These are phyloP conservation scores for Suillus subalutaceus DNA, from an alignment of 768 basidiomycete species.

Conservation along the genomic window DNA sequence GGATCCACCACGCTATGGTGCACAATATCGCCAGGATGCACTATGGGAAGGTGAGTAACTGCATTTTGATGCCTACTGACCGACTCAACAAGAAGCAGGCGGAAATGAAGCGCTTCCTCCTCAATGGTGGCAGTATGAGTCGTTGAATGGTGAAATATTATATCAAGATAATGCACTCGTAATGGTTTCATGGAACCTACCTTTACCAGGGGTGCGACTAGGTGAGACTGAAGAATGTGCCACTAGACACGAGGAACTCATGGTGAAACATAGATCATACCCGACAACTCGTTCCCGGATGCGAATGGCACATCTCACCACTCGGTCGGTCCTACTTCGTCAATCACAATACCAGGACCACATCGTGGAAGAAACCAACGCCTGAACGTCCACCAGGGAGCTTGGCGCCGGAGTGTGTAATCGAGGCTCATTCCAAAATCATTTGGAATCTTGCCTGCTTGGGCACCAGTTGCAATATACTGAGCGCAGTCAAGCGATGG, in stretches of 20 bases:
- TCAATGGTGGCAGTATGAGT: not conserved
- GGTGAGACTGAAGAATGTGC: not conserved
- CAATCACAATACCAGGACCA: not conserved
- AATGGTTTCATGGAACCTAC: not conserved
- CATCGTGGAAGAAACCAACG: not conserved
- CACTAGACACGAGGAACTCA: not conserved
- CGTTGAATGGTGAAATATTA: accelerated
- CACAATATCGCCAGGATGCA: not conserved
- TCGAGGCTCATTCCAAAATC: not conserved
- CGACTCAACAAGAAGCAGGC: not conserved
- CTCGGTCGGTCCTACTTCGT: not conserved
- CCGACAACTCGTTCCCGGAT: not conserved
- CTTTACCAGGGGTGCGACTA: not conserved
- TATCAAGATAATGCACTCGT: not conserved
- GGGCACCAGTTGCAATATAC: not conserved
- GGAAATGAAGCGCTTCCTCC: not conserved
- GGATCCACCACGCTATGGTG: not conserved
- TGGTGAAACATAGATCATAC: not conserved
- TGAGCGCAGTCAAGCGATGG: not conserved
- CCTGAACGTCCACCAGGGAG: not conserved
- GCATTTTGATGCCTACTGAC: not conserved
- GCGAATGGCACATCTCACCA: not conserved
- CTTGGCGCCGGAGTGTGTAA: not conserved
- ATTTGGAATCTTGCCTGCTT: not conserved
- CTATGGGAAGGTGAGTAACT: not conserved